Evolutionary conservation across 2,329 filamentous ascomycete genomes (phyloP).

Genomic region (Thielaviopsis musarum): DNA sequence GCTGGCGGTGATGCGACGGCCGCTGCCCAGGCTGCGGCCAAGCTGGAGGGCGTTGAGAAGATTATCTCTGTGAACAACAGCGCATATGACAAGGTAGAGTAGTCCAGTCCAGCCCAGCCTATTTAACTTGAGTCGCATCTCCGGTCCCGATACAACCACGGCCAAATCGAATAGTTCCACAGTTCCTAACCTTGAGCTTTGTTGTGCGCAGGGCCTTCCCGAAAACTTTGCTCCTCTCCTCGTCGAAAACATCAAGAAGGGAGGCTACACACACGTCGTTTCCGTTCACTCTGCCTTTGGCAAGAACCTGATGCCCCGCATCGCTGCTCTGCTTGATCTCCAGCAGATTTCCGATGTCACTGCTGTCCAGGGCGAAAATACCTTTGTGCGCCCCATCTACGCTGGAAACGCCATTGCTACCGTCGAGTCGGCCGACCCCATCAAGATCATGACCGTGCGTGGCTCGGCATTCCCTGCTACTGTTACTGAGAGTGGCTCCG

Average conservation of each 20-base stretch:
- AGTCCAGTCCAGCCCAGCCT: background rate
- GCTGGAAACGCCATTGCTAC: slow-evolving; percentile 95
- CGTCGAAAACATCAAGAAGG: slow-evolving; percentile 93
- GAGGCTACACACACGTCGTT: slow-evolving; percentile 81
- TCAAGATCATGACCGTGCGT: slow-evolving; percentile 84
- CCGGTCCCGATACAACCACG: background rate
- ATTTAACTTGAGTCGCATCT: background rate
- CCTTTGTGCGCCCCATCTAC: slow-evolving; percentile 92
- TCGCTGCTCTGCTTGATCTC: slow-evolving; percentile 77
- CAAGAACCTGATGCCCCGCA: slow-evolving; percentile 82
- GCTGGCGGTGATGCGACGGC: slow-evolving; percentile 63
- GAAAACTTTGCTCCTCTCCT: slow-evolving; percentile 91
- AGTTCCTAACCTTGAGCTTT: slow-evolving; percentile 2
- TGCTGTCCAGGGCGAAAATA: slow-evolving; percentile 72
- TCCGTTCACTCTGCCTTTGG: slow-evolving; percentile 89
- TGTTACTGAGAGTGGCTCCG: slow-evolving; percentile 53
- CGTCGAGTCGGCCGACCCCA: slow-evolving; percentile 70
- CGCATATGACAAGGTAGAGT: slow-evolving; percentile 74
- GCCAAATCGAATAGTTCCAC: background rate
- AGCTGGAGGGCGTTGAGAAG: slow-evolving; percentile 82
- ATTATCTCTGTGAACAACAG: slow-evolving; percentile 75
- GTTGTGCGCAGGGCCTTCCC: slow-evolving; percentile 51
- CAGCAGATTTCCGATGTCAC: slow-evolving; percentile 93
- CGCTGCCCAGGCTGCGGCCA: slow-evolving; percentile 69
- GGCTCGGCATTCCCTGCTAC: slow-evolving; percentile 79